These are phyloP conservation scores for Helicostylum pulchrum DNA, from an alignment of 192 early-diverging fungal species.

Conservation along the genomic window DNA sequence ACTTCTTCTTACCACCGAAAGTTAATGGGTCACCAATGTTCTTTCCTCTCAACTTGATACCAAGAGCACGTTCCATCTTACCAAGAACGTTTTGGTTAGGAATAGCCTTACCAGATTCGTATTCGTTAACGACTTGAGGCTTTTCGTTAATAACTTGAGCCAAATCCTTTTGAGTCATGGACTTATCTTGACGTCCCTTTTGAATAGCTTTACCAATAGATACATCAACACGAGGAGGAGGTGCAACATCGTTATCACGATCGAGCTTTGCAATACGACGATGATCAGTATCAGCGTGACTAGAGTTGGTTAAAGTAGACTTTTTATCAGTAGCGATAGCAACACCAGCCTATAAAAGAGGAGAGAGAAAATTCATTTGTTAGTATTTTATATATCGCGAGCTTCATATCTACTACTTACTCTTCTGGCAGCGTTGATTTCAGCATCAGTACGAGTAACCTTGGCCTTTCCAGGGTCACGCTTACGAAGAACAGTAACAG, in stretches of 20 bases:
- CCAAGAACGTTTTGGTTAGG: conserved; percentile 89
- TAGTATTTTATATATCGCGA: too few species aligned
- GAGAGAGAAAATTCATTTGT: too few species aligned
- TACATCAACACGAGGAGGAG: conserved; percentile 62
- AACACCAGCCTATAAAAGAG: conserved; percentile 49
- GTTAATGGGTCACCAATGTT: conserved; percentile 62
- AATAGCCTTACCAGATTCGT: conserved; percentile 80
- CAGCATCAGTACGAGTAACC: conserved; percentile 56
- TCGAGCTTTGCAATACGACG: conserved; percentile 84
- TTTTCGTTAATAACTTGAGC: conserved; percentile 91
- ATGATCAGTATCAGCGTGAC: conserved; percentile 63
- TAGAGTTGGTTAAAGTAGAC: conserved; percentile 49
- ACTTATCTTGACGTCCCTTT: conserved; percentile 72
- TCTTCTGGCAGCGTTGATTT: conserved; percentile 74
- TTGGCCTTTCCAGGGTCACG: conserved; percentile 53
- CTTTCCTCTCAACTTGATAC: conserved; percentile 84
- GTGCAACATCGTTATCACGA: conserved; percentile 79
- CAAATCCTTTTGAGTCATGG: conserved; percentile 85
- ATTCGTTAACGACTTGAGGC: conserved; percentile 83
- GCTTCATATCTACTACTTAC: too few species aligned
- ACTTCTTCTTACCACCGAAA: conserved; percentile 43
- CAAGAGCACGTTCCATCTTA: conserved; percentile 86
- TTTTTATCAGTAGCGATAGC: conserved; percentile 76
- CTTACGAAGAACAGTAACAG: conserved; percentile 73
- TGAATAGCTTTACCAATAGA: conserved; percentile 80